A percentile compares a stretch with the other conserved stretches of the same genome.
phyloP scores from a whole-genome alignment of 2,329 filamentous ascomycete species.

The Cordyceps sp. region DNA sequence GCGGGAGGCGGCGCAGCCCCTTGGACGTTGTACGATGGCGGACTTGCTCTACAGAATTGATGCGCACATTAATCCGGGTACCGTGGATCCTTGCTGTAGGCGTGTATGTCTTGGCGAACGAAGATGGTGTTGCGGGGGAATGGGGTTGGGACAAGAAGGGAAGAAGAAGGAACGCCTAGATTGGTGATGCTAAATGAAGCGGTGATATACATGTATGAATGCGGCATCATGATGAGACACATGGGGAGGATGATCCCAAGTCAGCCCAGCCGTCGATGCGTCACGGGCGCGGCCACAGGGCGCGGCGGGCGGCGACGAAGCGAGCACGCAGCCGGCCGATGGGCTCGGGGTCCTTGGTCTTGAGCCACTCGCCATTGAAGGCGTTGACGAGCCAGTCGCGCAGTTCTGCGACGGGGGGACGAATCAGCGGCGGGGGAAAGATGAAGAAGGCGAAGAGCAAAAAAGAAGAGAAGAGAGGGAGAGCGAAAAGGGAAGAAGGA shows the following conservation, averaged over 20 bases:
- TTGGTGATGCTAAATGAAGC: not conserved
- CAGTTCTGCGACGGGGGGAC: constrained; percentile 44
- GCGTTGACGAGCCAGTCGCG: constrained; percentile 90
- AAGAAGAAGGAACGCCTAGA: not conserved
- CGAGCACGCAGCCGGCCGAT: constrained; percentile 9
- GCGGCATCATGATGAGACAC: not conserved
- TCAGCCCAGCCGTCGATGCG: no score
- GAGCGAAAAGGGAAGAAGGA: constrained; percentile 2
- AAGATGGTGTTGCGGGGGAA: no score
- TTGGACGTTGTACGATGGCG: not conserved
- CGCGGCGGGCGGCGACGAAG: not conserved
- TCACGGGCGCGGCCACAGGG: not conserved
- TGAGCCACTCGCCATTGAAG: constrained; percentile 91
- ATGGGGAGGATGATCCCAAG: not conserved
- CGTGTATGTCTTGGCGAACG: no score
- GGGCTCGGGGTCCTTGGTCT: constrained; percentile 33
- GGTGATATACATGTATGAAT: not conserved
- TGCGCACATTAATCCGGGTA: no score
- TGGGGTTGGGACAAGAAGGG: no score
- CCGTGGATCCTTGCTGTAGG: no score
- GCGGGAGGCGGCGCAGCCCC: no score
- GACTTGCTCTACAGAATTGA: no score
- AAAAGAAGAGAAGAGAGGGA: not conserved
- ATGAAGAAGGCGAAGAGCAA: constrained; percentile 1
- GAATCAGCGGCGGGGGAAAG: not conserved